Conservation (phyloP, 2,329 filamentous ascomycete genomes). For the Lecanicillium sp. region DNA sequence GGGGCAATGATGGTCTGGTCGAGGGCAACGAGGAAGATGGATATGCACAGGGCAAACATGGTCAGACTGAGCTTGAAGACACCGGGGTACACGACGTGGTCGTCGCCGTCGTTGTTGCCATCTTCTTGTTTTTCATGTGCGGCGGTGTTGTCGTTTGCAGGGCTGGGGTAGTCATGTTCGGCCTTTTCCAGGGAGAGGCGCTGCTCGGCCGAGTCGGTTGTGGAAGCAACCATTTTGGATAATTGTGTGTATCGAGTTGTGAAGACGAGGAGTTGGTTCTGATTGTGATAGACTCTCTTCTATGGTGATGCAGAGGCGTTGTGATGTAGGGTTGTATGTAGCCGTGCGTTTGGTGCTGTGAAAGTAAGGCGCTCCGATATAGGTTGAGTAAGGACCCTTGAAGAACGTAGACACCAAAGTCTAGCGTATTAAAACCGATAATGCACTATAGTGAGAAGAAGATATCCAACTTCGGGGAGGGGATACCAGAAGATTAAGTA, state of each 20-base stretch:
- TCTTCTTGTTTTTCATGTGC: conserved; percentile 7
- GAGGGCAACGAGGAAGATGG: conserved; percentile 41
- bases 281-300: too few species aligned
- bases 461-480: too few species aligned
- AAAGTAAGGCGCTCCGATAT: too few species aligned
- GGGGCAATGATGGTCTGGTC: conserved; percentile 47
- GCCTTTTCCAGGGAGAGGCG: not conserved
- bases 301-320: too few species aligned
- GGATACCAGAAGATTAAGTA: too few species aligned
- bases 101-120: conserved; percentile 9
- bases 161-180: too few species aligned
- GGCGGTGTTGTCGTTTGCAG: not conserved
- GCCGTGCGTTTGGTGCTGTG: too few species aligned
- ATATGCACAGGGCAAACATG: conserved; percentile 34
- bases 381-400: too few species aligned
- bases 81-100: conserved; percentile 26
- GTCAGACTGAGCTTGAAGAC: conserved; percentile 32
- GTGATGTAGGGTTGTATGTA: too few species aligned
- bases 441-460: not conserved
- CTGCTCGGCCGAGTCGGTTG: not conserved
- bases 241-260: not conserved
- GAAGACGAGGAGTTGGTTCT: too few species aligned
- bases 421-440: too few species aligned
- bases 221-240: conserved; percentile 10
- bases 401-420: too few species aligned